phyloP scores from a whole-genome alignment of 1,139 yeast species.

The Yamadazyma membranifaciens region DNA sequence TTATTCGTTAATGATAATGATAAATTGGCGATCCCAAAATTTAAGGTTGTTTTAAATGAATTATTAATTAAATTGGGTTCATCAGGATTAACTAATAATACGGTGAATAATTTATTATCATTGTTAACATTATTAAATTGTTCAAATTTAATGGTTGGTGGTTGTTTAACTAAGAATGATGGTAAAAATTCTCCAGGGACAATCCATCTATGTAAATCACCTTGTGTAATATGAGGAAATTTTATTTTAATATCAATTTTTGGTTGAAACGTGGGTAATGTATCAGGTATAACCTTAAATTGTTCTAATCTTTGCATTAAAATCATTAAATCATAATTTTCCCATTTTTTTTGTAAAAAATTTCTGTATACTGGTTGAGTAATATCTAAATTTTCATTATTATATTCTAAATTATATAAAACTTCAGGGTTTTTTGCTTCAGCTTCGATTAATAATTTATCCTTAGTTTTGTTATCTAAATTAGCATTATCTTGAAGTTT shows the following conservation, averaged over 20 bases:
- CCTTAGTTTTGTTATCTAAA: conserved; percentile 16
- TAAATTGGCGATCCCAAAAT: conserved; percentile 77
- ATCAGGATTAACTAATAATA: conserved; percentile 87
- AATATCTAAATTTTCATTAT: conserved; percentile 51
- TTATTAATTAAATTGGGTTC: conserved; percentile 74
- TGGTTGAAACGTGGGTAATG: conserved; percentile 88
- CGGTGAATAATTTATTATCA: conserved; percentile 53
- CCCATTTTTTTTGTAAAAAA: conserved; percentile 70
- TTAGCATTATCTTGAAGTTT: conserved; percentile 16
- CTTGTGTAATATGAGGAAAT: conserved; percentile 67
- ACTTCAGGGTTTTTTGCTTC: conserved; percentile 83
- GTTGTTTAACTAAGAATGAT: conserved; percentile 65
- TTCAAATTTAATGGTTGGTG: conserved; percentile 74
- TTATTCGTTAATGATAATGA: conserved; percentile 59
- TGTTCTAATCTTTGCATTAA: conserved; percentile 90
- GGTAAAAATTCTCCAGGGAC: conserved; percentile 79
- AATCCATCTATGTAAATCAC: conserved; percentile 55
- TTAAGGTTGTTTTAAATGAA: conserved; percentile 68
- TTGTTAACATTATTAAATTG: conserved; percentile 58
- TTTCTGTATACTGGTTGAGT: conserved; percentile 77
- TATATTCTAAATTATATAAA: conserved; percentile 56
- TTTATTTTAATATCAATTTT: conserved; percentile 70
- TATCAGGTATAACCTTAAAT: conserved; percentile 85
- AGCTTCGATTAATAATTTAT: conserved; percentile 37
- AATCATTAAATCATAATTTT: conserved; percentile 61